A percentile compares a stretch with the other conserved stretches of the same genome.
phyloP scores from a whole-genome alignment of 1,139 yeast species.

The Groenewaldozyma auringiensis region DNA sequence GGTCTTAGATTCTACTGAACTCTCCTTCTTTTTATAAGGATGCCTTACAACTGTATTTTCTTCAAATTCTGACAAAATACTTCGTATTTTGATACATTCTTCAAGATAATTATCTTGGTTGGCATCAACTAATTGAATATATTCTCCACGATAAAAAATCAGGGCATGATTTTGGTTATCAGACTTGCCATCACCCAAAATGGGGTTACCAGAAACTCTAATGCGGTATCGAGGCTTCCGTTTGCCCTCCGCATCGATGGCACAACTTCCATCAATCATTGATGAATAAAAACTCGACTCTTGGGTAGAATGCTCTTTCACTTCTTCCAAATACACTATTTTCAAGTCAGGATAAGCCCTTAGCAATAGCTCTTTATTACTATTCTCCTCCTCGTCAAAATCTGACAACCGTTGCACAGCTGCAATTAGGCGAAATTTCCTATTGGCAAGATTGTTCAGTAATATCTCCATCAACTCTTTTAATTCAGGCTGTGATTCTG shows the following conservation, averaged over 20 bases:
- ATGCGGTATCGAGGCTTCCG: constrained; percentile 48
- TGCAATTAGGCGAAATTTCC: constrained; percentile 61
- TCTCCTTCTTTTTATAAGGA: constrained; percentile 19
- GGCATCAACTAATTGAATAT: constrained; percentile 80
- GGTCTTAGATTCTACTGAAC: constrained; percentile 6
- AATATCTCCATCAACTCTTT: constrained; percentile 31
- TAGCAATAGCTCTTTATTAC: constrained; percentile 49
- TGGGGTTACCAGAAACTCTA: constrained; percentile 73
- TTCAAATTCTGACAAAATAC: constrained; percentile 73
- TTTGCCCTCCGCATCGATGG: constrained; percentile 35
- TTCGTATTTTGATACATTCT: constrained; percentile 74
- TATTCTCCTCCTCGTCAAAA: constrained; percentile 46
- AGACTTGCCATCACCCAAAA: constrained; percentile 83
- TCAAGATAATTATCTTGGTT: constrained; percentile 83
- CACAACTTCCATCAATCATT: constrained; percentile 48
- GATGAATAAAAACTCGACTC: constrained; percentile 48
- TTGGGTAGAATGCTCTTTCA: constrained; percentile 30
- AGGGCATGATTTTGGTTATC: constrained; percentile 77
- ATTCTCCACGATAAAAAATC: constrained; percentile 78
- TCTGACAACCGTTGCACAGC: constrained; percentile 61
- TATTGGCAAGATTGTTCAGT: constrained; percentile 44
- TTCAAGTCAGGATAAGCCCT: constrained; percentile 55
- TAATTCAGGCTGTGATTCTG: constrained; percentile 27
- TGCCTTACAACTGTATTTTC: constrained; percentile 37
- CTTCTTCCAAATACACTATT: constrained; percentile 51